A percentile compares a stretch with the other conserved stretches of the same genome.
Evolutionary conservation across 2,329 filamentous ascomycete species (phyloP).

Genomic region (Talaromyces sp.): DNA sequence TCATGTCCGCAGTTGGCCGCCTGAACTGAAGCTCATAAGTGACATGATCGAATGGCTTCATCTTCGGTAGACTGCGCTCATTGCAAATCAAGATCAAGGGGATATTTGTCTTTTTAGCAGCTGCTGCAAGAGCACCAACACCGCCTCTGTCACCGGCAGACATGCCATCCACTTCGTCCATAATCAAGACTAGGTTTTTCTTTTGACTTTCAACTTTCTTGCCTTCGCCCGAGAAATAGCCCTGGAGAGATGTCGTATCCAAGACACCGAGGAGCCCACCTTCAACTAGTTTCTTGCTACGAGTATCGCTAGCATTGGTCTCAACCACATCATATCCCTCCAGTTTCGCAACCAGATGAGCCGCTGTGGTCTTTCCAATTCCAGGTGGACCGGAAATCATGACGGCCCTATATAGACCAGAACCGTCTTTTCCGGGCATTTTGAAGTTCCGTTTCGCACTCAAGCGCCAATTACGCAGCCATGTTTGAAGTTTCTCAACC

Average conservation of each 20-base stretch:
- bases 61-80: conserved; percentile 85
- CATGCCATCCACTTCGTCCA: conserved; percentile 99
- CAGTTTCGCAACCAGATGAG: conserved; percentile 85
- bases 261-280: conserved; percentile 81
- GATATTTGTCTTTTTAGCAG: conserved; percentile 91
- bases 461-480: conserved; percentile 78
- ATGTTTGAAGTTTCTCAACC: conserved; percentile 83
- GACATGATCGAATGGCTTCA: conserved; percentile 92
- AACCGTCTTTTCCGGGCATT: conserved; percentile 74
- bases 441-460: conserved; percentile 76
- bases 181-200: conserved; percentile 92
- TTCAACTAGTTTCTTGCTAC: conserved; percentile 95
- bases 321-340: conserved; percentile 93
- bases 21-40: conserved; percentile 82
- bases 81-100: conserved; percentile 98
- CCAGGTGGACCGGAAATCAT: conserved; percentile 94
- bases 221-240: conserved; percentile 81
- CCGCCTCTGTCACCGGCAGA: conserved; percentile 93
- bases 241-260: conserved; percentile 86
- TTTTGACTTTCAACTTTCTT: conserved; percentile 73
- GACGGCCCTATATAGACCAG: conserved; percentile 77
- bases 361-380: conserved; percentile 95
- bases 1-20: conserved; percentile 83
- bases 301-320: conserved; percentile 89
- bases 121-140: conserved; percentile 86